A percentile compares a stretch with the other conserved stretches of the same genome.
phyloP scores from a whole-genome alignment of 306 rosid genomes.

The Citrullus amarus region DNA sequence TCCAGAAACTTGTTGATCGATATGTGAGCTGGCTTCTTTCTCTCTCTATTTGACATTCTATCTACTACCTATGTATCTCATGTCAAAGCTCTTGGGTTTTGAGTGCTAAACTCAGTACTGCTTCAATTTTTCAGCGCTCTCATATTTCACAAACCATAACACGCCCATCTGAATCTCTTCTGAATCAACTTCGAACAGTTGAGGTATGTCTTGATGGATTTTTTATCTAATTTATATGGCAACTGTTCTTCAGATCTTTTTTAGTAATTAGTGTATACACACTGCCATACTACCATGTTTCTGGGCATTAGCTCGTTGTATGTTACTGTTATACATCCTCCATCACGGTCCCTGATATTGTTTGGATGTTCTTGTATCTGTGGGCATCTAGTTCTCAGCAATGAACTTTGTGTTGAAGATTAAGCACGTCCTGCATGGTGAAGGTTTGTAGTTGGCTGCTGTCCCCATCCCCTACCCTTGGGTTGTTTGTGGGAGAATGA shows the following conservation, averaged over 20 bases:
- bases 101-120: slow-evolving; percentile 1
- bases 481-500: neutral
- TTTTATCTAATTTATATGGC: neutral
- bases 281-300: neutral
- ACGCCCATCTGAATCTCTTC: slow-evolving; percentile 84
- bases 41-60: neutral
- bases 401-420: neutral
- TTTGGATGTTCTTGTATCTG: neutral
- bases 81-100: neutral
- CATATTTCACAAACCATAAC: slow-evolving; percentile 84
- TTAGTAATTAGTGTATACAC: neutral
- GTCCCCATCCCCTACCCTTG: neutral
- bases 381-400: slow-evolving; percentile 4
- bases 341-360: neutral
- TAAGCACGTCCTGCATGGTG: too few relatives aligned
- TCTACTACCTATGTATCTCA: neutral
- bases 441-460: neutral
- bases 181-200: slow-evolving; percentile 87
- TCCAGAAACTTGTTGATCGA: slow-evolving; percentile 71
- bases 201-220: slow-evolving; percentile 48
- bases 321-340: neutral
- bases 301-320: neutral
- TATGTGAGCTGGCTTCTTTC: slow-evolving; percentile 37
- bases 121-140: slow-evolving; percentile 57
- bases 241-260: neutral